A percentile compares a stretch with the other conserved stretches of the same genome.
Conservation (phyloP, 2,329 filamentous ascomycete genomes). For the Hypoxylon sp. region DNA sequence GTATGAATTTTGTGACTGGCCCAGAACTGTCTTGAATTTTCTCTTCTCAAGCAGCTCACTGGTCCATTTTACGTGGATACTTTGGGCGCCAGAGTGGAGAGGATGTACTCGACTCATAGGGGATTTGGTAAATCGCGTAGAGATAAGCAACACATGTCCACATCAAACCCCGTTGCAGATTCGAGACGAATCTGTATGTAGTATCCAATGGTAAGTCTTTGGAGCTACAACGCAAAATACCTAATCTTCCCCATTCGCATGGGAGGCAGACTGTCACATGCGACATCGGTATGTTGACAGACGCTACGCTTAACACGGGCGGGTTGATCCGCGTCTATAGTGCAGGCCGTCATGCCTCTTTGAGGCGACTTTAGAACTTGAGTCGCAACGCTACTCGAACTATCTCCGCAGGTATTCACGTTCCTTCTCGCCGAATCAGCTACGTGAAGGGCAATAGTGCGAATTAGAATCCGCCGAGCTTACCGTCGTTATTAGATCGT, state of each 20-base stretch:
- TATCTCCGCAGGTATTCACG: not conserved
- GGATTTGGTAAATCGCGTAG: conserved; percentile 28
- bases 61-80: conserved; percentile 36
- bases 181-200: conserved; percentile 39
- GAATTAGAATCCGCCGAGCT: conserved; percentile 11
- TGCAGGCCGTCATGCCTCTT: conserved; percentile 16
- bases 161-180: conserved; percentile 31
- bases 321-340: conserved; percentile 36
- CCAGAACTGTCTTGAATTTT: conserved; percentile 42
- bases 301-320: conserved; percentile 19
- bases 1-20: conserved; percentile 49
- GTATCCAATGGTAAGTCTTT: conserved; percentile 20
- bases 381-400: conserved; percentile 17
- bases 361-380: conserved; percentile 14
- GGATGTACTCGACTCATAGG: conserved; percentile 8
- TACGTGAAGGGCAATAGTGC: conserved; percentile 20
- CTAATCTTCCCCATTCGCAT: conserved; percentile 29
- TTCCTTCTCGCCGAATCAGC: conserved; percentile 16
- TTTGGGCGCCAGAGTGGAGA: conserved; percentile 28
- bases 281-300: conserved; percentile 23
- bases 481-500: conserved; percentile 20
- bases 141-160: conserved; percentile 26
- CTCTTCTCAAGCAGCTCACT: conserved; percentile 35
- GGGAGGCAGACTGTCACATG: conserved; percentile 36
- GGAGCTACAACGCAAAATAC: conserved; percentile 19